phyloP scores from a whole-genome alignment of 2,329 filamentous ascomycete genomes.

The Colletotrichum liaoningense region DNA sequence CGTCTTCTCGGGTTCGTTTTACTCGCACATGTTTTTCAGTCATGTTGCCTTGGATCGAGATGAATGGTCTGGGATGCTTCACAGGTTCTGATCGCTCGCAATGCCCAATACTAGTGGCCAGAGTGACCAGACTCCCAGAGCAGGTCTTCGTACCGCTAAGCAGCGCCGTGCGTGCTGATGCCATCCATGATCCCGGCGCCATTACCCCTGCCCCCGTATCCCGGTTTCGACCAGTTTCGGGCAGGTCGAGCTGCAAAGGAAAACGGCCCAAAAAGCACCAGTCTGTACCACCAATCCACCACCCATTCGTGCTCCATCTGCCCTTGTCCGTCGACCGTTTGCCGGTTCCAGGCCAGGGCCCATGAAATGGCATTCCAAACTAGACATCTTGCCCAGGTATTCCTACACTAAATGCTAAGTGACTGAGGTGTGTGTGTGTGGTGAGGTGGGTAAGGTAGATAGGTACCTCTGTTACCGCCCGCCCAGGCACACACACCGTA shows the following conservation, averaged over 20 bases:
- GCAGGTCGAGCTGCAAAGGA: slow-evolving; percentile 23
- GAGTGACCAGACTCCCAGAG: not conserved
- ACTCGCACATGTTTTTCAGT: not conserved
- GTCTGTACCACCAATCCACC: not conserved
- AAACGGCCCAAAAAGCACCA: slow-evolving; percentile 5
- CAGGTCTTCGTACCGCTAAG: not conserved
- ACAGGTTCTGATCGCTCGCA: not conserved
- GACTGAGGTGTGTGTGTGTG: too few species aligned
- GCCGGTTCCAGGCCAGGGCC: slow-evolving; percentile 21
- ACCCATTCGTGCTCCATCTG: not conserved
- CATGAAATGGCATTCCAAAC: slow-evolving; percentile 30
- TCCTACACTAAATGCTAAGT: not conserved
- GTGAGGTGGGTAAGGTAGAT: not conserved
- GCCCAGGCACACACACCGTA: not conserved
- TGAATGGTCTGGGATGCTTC: not conserved
- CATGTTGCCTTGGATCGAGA: not conserved
- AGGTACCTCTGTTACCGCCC: slow-evolving; percentile 18
- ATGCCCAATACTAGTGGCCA: not conserved
- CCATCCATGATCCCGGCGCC: slow-evolving; percentile 8
- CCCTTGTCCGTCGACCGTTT: slow-evolving; percentile 19
- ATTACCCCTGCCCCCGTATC: slow-evolving; percentile 19
- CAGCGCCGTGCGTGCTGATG: not conserved
- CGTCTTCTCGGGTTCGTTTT: not conserved
- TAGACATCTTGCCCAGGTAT: not conserved
- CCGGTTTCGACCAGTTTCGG: slow-evolving; percentile 32